Conservation (phyloP, 306 rosid genomes). For the Cucurbita maxima region DNA sequence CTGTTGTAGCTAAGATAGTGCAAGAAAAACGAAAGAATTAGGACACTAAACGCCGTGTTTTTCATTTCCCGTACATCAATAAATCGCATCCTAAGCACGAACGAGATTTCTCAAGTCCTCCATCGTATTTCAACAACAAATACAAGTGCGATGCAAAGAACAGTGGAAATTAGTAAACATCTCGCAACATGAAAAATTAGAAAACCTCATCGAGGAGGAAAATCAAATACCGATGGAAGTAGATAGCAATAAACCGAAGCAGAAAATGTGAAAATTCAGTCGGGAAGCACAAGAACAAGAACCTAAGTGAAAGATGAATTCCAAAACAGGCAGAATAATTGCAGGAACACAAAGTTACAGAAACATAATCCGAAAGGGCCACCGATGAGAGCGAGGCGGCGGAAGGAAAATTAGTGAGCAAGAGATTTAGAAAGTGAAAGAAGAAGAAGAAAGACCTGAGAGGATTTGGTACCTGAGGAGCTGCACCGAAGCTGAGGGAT, state of each 20-base stretch:
- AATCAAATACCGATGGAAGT: background rate
- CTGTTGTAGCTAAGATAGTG: background rate
- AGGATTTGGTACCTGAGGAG: conserved; percentile 12
- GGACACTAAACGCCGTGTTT: background rate
- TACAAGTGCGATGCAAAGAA: background rate
- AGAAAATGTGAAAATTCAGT: background rate
- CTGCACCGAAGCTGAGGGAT: conserved; percentile 4
- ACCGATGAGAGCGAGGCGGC: conserved; percentile 15
- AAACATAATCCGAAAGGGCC: conserved; percentile 26
- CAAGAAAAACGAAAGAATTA: background rate
- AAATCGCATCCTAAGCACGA: background rate
- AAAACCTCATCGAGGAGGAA: background rate
- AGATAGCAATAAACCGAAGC: background rate
- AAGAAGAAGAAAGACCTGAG: background rate
- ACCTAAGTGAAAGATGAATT: background rate
- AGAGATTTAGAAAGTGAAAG: conserved; percentile 1
- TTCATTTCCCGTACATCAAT: background rate
- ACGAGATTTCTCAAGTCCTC: background rate
- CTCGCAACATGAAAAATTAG: background rate
- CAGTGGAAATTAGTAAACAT: background rate
- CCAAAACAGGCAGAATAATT: background rate
- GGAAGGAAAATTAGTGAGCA: background rate
- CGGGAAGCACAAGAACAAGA: background rate
- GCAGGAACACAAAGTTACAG: conserved; percentile 4
- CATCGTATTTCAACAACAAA: no score